Percentiles rank a stretch among this genome's conserved stretches.
Conservation (phyloP, 441 rosid genomes). For the Bruguiera hainesii region DNA sequence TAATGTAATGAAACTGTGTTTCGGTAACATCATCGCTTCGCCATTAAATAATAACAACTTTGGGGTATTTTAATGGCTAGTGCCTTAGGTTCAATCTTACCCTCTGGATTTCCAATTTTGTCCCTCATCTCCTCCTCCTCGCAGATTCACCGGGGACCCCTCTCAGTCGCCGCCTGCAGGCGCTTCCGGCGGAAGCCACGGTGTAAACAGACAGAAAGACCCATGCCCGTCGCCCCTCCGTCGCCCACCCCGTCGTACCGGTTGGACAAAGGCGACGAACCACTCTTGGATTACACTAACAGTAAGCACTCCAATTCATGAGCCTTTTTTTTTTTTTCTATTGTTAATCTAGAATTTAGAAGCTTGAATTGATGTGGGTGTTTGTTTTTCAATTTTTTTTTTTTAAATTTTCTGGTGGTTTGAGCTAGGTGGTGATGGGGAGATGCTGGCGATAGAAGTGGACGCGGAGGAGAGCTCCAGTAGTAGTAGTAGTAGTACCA, state of each 20-base stretch:
- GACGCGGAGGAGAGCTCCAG: conserved; percentile 35
- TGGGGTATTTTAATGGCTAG: conserved; percentile 29
- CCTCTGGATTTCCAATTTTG: conserved; percentile 32
- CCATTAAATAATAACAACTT: too few species aligned
- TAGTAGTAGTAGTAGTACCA: conserved; percentile 13
- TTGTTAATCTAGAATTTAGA: background rate
- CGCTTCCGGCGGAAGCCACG: conserved; percentile 31
- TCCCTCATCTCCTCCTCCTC: conserved; percentile 23
- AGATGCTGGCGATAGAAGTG: conserved; percentile 32
- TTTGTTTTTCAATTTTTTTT: background rate
- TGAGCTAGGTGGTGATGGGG: conserved; percentile 33
- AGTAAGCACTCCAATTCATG: conserved; percentile 28
- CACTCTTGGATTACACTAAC: conserved; percentile 39
- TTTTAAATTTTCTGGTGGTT: background rate
- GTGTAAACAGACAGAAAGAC: conserved; percentile 1
- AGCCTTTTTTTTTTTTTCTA: background rate
- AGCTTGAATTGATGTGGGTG: background rate
- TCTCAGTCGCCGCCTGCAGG: conserved; percentile 26
- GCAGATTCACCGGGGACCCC: conserved; percentile 20
- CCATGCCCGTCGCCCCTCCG: conserved; percentile 35
- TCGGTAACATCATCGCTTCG: too few species aligned
- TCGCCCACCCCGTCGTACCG: conserved; percentile 40
- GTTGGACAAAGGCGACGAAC: conserved; percentile 42
- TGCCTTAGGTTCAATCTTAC: conserved; percentile 33
- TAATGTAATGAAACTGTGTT: background rate